Evolutionary conservation across 2,329 filamentous ascomycete species (phyloP).

Genomic region (Didymella pinodella): DNA sequence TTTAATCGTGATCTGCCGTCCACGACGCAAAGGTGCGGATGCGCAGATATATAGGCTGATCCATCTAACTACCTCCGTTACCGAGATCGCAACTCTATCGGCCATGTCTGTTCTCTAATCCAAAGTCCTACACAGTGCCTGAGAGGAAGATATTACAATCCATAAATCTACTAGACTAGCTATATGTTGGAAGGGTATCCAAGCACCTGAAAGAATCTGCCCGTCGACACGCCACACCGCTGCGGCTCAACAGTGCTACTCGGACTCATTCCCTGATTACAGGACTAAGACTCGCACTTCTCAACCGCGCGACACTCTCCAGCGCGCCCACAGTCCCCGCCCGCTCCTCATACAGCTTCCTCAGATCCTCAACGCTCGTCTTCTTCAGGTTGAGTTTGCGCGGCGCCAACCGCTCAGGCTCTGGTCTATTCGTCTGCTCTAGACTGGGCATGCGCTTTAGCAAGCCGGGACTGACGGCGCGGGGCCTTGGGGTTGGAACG

Average conservation of each 20-base stretch:
- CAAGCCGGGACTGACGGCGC: constrained; percentile 53
- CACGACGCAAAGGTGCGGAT: too few relatives aligned
- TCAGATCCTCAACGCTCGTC: constrained; percentile 57
- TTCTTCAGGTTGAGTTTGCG: constrained; percentile 55
- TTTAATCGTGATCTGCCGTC: too few relatives aligned
- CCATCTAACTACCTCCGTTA: too few relatives aligned
- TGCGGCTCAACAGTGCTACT: background rate
- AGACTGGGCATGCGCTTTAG: constrained; percentile 58
- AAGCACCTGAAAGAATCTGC: background rate
- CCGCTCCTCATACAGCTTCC: constrained; percentile 58
- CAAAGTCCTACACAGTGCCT: too few relatives aligned
- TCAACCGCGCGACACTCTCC: constrained; percentile 26
- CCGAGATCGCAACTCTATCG: too few relatives aligned
- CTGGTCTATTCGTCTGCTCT: constrained; percentile 39
- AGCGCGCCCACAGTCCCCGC: constrained; percentile 51
- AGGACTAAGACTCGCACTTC: constrained; percentile 16
- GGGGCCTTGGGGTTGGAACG: constrained; percentile 38
- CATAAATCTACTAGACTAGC: background rate
- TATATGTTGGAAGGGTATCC: background rate
- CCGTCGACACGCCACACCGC: too few relatives aligned
- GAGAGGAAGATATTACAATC: background rate
- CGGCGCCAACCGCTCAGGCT: constrained; percentile 33
- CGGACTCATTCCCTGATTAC: constrained; percentile 13
- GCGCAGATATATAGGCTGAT: too few relatives aligned
- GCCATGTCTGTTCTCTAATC: too few relatives aligned